These are phyloP conservation scores for Hygrophorus pudorinus DNA, from an alignment of 768 basidiomycete species.

Conservation along the genomic window DNA sequence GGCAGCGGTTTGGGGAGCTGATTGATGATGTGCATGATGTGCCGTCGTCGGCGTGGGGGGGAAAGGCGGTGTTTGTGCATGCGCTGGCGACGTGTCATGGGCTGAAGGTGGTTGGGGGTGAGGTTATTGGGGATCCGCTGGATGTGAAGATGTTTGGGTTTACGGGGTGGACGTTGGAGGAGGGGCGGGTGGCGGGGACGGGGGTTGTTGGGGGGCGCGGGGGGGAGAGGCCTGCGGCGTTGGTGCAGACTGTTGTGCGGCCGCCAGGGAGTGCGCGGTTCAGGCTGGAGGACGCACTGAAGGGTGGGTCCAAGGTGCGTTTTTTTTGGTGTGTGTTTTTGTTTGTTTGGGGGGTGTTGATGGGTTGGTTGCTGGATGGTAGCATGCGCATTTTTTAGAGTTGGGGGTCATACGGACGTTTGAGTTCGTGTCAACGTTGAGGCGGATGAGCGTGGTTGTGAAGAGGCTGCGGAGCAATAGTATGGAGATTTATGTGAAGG, in stretches of 20 bases:
- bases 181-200: slow-evolving; percentile 67
- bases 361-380: slow-evolving; percentile 4
- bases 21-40: slow-evolving; percentile 81
- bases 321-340: not conserved
- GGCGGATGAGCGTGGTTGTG: slow-evolving; percentile 97
- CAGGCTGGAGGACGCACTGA: slow-evolving; percentile 87
- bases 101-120: slow-evolving; percentile 79
- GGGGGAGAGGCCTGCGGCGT: slow-evolving; percentile 58
- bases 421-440: slow-evolving; percentile 88
- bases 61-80: slow-evolving; percentile 81
- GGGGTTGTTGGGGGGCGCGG: slow-evolving; percentile 60
- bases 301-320: slow-evolving; percentile 66
- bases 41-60: slow-evolving; percentile 41
- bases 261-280: slow-evolving; percentile 92
- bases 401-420: slow-evolving; percentile 93
- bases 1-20: slow-evolving; percentile 81
- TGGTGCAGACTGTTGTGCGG: slow-evolving; percentile 94
- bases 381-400: slow-evolving; percentile 97
- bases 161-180: slow-evolving; percentile 92
- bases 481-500: slow-evolving; percentile 98
- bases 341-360: not conserved
- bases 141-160: slow-evolving; percentile 99
- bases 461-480: slow-evolving; percentile 87
- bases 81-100: slow-evolving; percentile 96
- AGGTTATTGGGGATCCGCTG: slow-evolving; percentile 89